A percentile compares a stretch with the other conserved stretches of the same genome.
Conservation (phyloP, 345 rosid genomes). For the Aquilaria yunnanensis region DNA sequence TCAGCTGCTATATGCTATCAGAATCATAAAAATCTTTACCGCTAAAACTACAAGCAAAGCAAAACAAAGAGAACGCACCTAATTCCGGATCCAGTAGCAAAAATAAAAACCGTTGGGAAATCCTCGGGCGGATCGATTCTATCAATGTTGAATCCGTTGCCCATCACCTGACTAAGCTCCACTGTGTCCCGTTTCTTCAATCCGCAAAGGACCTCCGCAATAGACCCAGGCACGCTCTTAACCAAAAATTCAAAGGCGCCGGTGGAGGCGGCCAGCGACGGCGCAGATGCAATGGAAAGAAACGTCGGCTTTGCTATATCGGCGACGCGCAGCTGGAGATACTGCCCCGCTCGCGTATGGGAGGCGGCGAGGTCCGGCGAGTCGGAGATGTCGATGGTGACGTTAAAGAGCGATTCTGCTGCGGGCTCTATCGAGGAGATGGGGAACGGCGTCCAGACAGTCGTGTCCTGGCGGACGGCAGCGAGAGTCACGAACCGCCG, state of each 20-base stretch:
- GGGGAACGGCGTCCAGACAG: conserved; percentile 67
- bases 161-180: conserved; percentile 75
- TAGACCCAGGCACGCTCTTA: conserved; percentile 81
- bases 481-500: conserved; percentile 45
- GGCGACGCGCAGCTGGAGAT: conserved; percentile 78
- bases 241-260: conserved; percentile 84
- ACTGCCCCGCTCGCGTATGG: conserved; percentile 72
- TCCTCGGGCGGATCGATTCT: conserved; percentile 66
- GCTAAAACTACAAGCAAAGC: background rate
- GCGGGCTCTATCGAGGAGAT: conserved; percentile 54
- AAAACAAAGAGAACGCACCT: conserved; percentile 32
- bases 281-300: conserved; percentile 87
- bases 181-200: conserved; percentile 77
- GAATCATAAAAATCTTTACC: background rate
- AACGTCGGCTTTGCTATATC: conserved; percentile 65
- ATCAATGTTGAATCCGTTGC: conserved; percentile 62
- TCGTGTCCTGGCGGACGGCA: conserved; percentile 68
- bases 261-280: conserved; percentile 40
- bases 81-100: conserved; percentile 95
- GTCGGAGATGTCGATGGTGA: conserved; percentile 68
- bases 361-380: conserved; percentile 66
- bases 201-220: conserved; percentile 82
- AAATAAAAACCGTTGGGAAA: conserved; percentile 62
- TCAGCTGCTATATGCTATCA: background rate
- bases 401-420: conserved; percentile 82